phyloP scores from a whole-genome alignment of 352 stramenopile genomes.

The Pythium biforme region DNA sequence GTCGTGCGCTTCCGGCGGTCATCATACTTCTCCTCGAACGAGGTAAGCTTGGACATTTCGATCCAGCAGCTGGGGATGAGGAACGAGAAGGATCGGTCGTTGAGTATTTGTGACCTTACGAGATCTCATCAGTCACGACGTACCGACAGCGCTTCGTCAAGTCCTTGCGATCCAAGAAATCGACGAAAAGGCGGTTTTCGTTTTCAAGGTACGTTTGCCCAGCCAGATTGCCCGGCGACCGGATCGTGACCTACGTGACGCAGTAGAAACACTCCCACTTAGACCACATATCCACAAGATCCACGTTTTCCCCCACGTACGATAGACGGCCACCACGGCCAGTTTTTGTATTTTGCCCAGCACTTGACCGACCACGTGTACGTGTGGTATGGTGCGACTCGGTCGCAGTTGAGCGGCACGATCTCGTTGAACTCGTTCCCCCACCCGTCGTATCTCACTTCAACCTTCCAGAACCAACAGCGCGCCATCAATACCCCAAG shows the following conservation, averaged over 20 bases:
- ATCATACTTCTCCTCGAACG: slow-evolving; percentile 43
- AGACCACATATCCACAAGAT: neutral
- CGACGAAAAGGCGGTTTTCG: slow-evolving; percentile 34
- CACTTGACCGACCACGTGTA: slow-evolving; percentile 80
- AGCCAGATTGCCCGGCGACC: slow-evolving; percentile 2
- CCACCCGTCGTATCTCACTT: slow-evolving; percentile 76
- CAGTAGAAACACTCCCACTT: too few species aligned
- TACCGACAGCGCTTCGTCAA: slow-evolving; percentile 26
- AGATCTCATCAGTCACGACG: neutral
- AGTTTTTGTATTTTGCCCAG: slow-evolving; percentile 83
- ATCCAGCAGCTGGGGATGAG: slow-evolving; percentile 44
- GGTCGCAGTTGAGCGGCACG: slow-evolving; percentile 47
- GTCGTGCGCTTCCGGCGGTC: slow-evolving; percentile 33
- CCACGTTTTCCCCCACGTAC: slow-evolving; percentile 27
- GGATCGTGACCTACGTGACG: slow-evolving; percentile 62
- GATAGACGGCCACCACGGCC: slow-evolving; percentile 68
- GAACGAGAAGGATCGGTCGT: too few species aligned
- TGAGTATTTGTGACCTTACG: neutral
- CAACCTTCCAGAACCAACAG: slow-evolving; percentile 32
- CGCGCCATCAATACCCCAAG: neutral
- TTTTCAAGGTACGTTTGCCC: slow-evolving; percentile 15
- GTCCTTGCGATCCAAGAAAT: slow-evolving; percentile 35
- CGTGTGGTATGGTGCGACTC: slow-evolving; percentile 71
- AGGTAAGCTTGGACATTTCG: slow-evolving; percentile 33
- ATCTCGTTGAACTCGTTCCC: slow-evolving; percentile 54